Conservation (phyloP, 1,284 basidiomycete genomes). For the Cutaneotrichosporon dermatis region DNA sequence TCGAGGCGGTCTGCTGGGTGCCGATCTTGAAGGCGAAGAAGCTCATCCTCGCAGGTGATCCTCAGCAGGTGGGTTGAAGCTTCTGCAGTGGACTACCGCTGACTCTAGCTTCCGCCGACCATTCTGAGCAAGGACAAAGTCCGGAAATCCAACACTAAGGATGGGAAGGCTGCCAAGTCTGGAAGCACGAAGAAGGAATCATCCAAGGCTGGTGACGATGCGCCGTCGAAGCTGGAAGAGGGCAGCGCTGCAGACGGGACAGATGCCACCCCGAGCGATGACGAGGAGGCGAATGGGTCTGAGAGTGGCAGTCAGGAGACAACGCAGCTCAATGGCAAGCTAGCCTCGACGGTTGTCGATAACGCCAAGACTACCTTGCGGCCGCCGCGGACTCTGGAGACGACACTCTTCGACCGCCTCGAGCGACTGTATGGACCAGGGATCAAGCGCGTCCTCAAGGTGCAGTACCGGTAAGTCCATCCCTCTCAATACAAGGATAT, state of each 20-base stretch:
- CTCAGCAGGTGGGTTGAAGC: slow-evolving; percentile 59
- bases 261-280: too few species aligned
- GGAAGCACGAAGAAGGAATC: too few species aligned
- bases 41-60: slow-evolving; percentile 83
- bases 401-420: slow-evolving; percentile 84
- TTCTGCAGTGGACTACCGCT: background rate
- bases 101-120: slow-evolving; percentile 72
- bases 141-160: slow-evolving; percentile 11
- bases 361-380: slow-evolving; percentile 42
- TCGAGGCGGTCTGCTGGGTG: slow-evolving; percentile 97
- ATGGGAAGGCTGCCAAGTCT: slow-evolving; percentile 3
- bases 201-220: too few species aligned
- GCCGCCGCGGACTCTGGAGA: slow-evolving; percentile 73
- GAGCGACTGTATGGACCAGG: slow-evolving; percentile 77
- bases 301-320: too few species aligned
- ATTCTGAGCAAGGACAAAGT: slow-evolving; percentile 59
- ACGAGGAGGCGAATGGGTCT: too few species aligned
- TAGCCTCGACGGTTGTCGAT: background rate
- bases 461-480: slow-evolving; percentile 70
- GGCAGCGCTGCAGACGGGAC: too few species aligned
- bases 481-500: too few species aligned
- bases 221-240: too few species aligned
- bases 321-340: background rate
- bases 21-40: slow-evolving; percentile 82
- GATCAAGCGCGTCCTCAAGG: slow-evolving; percentile 79